Percentiles rank a stretch among this genome's conserved stretches.
These are phyloP conservation scores for Crucibulum laeve DNA, from an alignment of 768 basidiomycete species.

Conservation along the genomic window DNA sequence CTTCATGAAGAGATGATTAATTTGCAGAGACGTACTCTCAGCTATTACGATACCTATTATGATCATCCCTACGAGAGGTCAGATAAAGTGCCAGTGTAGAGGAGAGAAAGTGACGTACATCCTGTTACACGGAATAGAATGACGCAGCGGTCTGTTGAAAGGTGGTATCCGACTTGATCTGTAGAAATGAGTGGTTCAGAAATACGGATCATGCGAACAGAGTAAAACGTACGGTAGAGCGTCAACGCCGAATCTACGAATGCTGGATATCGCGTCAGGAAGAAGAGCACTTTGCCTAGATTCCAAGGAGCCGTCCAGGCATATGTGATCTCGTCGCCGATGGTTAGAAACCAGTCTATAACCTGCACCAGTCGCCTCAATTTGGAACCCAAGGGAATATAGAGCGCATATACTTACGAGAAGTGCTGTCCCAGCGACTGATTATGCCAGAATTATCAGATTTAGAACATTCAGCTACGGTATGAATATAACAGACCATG, in stretches of 20 bases:
- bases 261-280: background rate
- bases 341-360: too few species aligned
- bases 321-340: background rate
- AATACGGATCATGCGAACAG: background rate
- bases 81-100: too few species aligned
- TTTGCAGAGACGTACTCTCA: too few species aligned
- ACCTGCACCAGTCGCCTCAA: background rate
- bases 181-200: background rate
- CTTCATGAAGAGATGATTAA: too few species aligned
- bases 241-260: background rate
- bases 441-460: background rate
- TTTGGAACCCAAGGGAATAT: slow-evolving; percentile 3
- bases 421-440: background rate
- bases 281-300: background rate
- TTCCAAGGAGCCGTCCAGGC: background rate
- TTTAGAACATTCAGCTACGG: background rate
- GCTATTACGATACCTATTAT: too few species aligned
- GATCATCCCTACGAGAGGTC: too few species aligned
- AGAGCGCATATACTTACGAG: background rate
- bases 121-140: background rate
- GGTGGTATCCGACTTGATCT: background rate
- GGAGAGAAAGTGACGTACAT: background rate
- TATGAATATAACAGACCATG: background rate
- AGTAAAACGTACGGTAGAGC: background rate
- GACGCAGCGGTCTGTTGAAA: background rate